Evolutionary conservation across 176 grass and related monocot genomes (phyloP).

Genomic region (Carex scoparia): DNA sequence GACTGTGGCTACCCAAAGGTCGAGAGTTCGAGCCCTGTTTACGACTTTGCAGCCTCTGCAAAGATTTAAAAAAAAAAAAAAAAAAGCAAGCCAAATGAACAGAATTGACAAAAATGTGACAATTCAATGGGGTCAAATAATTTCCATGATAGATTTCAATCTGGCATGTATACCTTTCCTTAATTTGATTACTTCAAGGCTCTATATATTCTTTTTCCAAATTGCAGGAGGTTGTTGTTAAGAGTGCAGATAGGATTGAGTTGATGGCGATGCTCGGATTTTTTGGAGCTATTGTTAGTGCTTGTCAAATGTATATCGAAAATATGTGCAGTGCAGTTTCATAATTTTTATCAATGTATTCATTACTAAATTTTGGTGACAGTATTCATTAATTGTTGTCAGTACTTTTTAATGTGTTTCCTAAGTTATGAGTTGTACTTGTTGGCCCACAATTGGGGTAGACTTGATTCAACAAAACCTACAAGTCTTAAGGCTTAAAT

Average conservation of each 20-base stretch:
- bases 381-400: background rate
- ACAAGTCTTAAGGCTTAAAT: background rate
- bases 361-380: background rate
- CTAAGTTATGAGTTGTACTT: background rate
- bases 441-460: background rate
- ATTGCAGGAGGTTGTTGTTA: slow-evolving; percentile 56
- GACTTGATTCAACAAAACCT: background rate
- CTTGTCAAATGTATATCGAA: slow-evolving; percentile 51
- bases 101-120: background rate
- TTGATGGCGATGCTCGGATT: slow-evolving; percentile 67
- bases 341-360: background rate
- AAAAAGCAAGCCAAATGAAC: background rate
- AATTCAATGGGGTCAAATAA: background rate
- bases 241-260: slow-evolving; percentile 49
- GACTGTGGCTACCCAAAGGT: too few species aligned
- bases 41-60: too few species aligned
- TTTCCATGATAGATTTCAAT: background rate
- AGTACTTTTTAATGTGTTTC: background rate
- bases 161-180: background rate
- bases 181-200: background rate
- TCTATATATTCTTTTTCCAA: slow-evolving; percentile 7
- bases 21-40: too few species aligned
- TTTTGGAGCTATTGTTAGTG: slow-evolving; percentile 61
- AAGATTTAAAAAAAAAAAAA: too few species aligned
- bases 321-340: background rate